Evolutionary conservation across 2,329 filamentous ascomycete genomes (phyloP), one percentile per base, ranked within the genome.

Genomic region (Penicillium sp.): DNA sequence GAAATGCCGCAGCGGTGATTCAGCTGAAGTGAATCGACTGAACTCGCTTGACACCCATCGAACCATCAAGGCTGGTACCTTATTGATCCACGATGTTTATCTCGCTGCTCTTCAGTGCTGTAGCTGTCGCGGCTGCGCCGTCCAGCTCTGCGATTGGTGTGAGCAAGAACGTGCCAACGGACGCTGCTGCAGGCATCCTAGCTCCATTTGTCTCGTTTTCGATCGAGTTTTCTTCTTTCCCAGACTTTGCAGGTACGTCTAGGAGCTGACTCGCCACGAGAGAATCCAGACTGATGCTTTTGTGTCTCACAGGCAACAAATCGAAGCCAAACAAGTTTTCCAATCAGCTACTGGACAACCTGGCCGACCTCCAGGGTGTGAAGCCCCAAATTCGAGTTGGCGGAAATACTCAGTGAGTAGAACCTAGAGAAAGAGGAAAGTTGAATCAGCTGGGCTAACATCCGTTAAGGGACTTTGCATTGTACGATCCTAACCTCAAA

Each of bases 331-430:
- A 88, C 67, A 77, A 69, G 0, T 89, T 86, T 71, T 87, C 85
- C 0, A 79, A 87, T 60, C 86, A 84, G 51, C 77, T 88, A 6
- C 73, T 89, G 28, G 79, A 82, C 35, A 88, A 87, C 58, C 66
- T 89, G 20, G 82, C 77, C 1, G 69, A 78, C n/a, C 67, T 87
- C 3, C 78, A 77, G 14, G 85, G 85, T 8, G 79, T 78, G 6
- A 86, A 86, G 62, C 86, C 86, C 1, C 80, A 84, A 64, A 83
- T 89, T 57, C 79, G 86, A 15, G 85, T 89, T 1, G 86, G 87
- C 3, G 87, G 86, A n/a, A 89, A 88, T 66, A 88, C 86, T 0
- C 86, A 89, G 72, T 76, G 65, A 57, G 57, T 34, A 42, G 7
- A 6, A 22, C 20, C 11, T 12, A 17, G n/a, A 31, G 34, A 3